Conservation (phyloP, 2,329 filamentous ascomycete genomes). For the Meredithiella fracta region DNA sequence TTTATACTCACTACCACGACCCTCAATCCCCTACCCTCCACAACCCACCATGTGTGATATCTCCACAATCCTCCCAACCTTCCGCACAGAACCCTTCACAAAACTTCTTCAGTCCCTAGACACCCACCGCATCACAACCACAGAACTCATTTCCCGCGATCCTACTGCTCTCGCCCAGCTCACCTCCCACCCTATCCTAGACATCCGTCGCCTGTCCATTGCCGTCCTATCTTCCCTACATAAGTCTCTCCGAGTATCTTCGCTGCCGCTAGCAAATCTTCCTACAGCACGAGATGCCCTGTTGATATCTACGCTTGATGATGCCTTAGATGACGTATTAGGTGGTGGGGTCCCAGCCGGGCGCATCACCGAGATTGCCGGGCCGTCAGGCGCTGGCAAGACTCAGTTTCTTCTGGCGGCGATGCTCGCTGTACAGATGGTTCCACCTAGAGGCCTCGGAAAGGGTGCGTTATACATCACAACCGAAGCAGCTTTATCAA, state of each 20-base stretch:
- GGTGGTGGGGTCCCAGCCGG: constrained; percentile 68
- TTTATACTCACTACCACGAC: background rate
- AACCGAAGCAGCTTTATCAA: constrained; percentile 75
- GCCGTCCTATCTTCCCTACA: constrained; percentile 53
- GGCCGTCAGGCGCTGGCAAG: constrained; percentile 88
- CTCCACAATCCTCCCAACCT: constrained; percentile 62
- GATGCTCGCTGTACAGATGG: constrained; percentile 69
- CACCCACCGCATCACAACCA: constrained; percentile 56
- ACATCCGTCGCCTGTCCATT: constrained; percentile 57
- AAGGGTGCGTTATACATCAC: constrained; percentile 81
- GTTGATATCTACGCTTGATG: constrained; percentile 64
- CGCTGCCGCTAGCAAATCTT: background rate
- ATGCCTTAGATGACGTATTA: constrained; percentile 49
- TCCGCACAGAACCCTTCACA: constrained; percentile 52
- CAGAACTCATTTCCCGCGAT: constrained; percentile 74
- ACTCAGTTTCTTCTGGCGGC: constrained; percentile 82
- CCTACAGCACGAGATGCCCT: background rate
- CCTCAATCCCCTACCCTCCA: background rate
- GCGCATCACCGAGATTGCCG: constrained; percentile 74
- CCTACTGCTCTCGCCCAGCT: constrained; percentile 69
- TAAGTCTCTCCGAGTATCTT: constrained; percentile 31
- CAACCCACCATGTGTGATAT: constrained; percentile 66
- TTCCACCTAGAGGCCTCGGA: constrained; percentile 51
- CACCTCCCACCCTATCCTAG: constrained; percentile 63
- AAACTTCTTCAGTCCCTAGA: constrained; percentile 69